Conservation (phyloP, 2,329 filamentous ascomycete genomes). For the Endocalyx cinctus region DNA sequence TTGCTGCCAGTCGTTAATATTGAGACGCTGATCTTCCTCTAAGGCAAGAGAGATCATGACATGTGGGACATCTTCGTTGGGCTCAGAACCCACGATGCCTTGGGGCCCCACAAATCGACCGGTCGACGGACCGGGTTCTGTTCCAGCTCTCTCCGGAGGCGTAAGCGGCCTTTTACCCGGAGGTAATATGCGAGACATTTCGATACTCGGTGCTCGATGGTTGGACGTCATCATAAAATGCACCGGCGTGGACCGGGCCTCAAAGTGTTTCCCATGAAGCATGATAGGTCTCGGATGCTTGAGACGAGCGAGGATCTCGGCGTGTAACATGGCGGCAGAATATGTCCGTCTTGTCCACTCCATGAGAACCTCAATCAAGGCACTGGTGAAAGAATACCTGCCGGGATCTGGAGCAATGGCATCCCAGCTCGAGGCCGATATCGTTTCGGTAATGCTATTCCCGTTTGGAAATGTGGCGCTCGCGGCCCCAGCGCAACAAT, state of each 20-base stretch:
- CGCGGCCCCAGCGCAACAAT: constrained; percentile 57
- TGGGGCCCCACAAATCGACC: constrained; percentile 23
- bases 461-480: constrained; percentile 56
- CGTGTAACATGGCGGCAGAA: constrained; percentile 58
- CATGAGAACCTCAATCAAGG: constrained; percentile 53
- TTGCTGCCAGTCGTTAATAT: constrained; percentile 55
- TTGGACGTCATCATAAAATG: constrained; percentile 62
- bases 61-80: constrained; percentile 52
- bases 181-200: constrained; percentile 40
- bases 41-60: constrained; percentile 58
- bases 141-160: constrained; percentile 26
- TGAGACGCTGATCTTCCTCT: constrained; percentile 52
- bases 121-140: constrained; percentile 17
- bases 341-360: constrained; percentile 52
- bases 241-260: constrained; percentile 54
- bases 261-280: constrained; percentile 53
- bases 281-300: constrained; percentile 56
- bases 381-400: constrained; percentile 55
- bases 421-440: constrained; percentile 59
- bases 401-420: constrained; percentile 57
- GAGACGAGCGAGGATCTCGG: constrained; percentile 54
- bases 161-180: constrained; percentile 31
- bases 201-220: constrained; percentile 54
- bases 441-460: constrained; percentile 56
- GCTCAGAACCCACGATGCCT: constrained; percentile 33